Evolutionary conservation across 306 rosid genomes (phyloP), one percentile per base, ranked within the genome.

Genomic region (Lathyrus oleraceus): DNA sequence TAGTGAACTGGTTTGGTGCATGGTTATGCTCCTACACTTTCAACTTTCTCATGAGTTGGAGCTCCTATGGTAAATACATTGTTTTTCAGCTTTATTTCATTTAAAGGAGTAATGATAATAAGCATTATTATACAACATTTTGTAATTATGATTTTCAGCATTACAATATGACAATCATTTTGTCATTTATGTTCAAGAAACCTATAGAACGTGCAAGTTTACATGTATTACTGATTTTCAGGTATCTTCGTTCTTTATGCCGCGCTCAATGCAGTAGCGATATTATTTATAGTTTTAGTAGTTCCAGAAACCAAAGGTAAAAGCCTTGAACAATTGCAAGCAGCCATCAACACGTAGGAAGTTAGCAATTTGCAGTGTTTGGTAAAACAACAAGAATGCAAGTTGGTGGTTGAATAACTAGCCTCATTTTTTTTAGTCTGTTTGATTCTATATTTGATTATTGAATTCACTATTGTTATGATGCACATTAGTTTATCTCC

Each of bases 261-360:
- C 10, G 87, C 79, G 35, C 65, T 88, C 76, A 93, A 93, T 62
- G 88, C 74, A 40, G 73, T 86, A 54, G 88, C 86, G 10, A 69
- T 92, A 70, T 28, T 84, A 81, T 93, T 93, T 80, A 82, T 93
- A 69, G 60, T 71, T 72, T 16, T 65, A 8, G 79, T 64, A 10
- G 98, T 93, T 57, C 98, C 96, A 14, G 96, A 90, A 84, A 93
- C 98, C 32, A 93, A 90, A 75, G 96, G 96, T 21, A 87, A 80
- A 73, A 85, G 96, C 73, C 82, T 93, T 80, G 98, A 93, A 87
- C 86, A 90, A 76, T 70, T 93, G 73, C 97, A 93, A 86, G 88
- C 90, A 66, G 80, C 82, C 59, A 88, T 93, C 61, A 90, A 83
- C 57, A 75, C 17, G 14, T 90, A 89, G 72, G 65, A 39, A 57